Conservation (phyloP, 768 basidiomycete genomes). For the Termitomyces sp. region DNA sequence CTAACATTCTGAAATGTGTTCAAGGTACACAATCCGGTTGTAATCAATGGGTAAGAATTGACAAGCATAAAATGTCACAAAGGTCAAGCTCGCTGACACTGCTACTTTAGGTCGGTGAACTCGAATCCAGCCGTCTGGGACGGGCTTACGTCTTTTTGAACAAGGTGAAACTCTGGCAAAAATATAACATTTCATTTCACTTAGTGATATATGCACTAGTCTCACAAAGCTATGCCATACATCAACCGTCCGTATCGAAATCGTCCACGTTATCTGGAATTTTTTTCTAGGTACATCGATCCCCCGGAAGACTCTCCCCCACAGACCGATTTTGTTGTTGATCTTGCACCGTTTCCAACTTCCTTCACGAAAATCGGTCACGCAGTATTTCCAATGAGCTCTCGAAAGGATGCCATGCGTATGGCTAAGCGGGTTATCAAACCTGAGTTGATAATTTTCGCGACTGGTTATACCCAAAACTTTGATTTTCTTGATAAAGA, state of each 20-base stretch:
- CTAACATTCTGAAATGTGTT: constrained; percentile 24
- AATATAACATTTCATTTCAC: background rate
- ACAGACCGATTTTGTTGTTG: constrained; percentile 38
- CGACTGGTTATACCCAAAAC: constrained; percentile 46
- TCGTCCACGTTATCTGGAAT: constrained; percentile 38
- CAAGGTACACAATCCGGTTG: constrained; percentile 51
- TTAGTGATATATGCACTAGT: constrained; percentile 22
- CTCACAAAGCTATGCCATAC: constrained; percentile 56
- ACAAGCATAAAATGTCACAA: constrained; percentile 4
- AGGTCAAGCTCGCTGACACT: background rate
- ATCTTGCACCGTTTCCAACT: constrained; percentile 55
- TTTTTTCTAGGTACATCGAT: constrained; percentile 54
- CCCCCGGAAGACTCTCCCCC: constrained; percentile 47
- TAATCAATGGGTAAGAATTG: constrained; percentile 50
- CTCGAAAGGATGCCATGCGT: constrained; percentile 38
- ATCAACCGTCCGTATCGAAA: constrained; percentile 53
- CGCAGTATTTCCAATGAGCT: constrained; percentile 40
- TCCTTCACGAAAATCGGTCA: constrained; percentile 37
- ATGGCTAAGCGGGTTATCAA: constrained; percentile 35
- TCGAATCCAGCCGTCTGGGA: constrained; percentile 49
- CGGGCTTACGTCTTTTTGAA: constrained; percentile 64
- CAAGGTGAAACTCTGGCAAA: constrained; percentile 34
- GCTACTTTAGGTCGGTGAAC: constrained; percentile 42
- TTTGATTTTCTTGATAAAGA: constrained; percentile 36
- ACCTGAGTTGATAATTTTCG: constrained; percentile 47